phyloP scores from a whole-genome alignment of 495 filamentous ascomycete species.

The Talaromyces adpressus region DNA sequence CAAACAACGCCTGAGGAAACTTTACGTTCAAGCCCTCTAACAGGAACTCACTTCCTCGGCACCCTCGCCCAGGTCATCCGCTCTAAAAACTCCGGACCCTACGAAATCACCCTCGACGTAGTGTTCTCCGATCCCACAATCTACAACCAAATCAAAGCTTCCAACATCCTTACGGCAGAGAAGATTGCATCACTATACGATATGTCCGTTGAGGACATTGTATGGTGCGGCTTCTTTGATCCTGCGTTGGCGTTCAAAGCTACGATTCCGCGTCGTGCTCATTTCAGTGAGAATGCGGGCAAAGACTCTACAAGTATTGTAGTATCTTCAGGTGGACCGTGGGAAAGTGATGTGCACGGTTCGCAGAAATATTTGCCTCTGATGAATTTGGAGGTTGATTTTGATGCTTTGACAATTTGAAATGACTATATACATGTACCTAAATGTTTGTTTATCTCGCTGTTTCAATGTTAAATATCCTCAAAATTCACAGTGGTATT shows the following conservation, averaged over 20 bases:
- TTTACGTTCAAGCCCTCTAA: not conserved
- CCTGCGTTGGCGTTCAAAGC: not conserved
- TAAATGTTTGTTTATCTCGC: not conserved
- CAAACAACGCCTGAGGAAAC: not conserved
- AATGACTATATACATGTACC: not conserved
- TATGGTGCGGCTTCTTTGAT: slow-evolving; percentile 3
- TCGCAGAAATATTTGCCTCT: not conserved
- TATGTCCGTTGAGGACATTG: not conserved
- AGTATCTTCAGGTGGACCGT: not conserved
- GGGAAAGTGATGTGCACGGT: slow-evolving; percentile 1
- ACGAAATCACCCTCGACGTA: not conserved
- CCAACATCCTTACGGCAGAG: not conserved
- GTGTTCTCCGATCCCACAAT: not conserved
- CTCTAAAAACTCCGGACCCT: not conserved
- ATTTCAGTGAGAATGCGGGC: too few relatives aligned
- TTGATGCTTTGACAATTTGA: not conserved
- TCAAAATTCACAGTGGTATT: not conserved
- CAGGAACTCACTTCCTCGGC: too few relatives aligned
- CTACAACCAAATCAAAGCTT: not conserved
- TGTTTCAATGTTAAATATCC: not conserved
- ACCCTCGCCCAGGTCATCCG: not conserved
- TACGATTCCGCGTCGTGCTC: not conserved
- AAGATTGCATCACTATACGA: not conserved
- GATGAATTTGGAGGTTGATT: not conserved
- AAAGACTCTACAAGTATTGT: not conserved